Conservation (phyloP, 495 filamentous ascomycete genomes). For the Xylaria venustula region DNA sequence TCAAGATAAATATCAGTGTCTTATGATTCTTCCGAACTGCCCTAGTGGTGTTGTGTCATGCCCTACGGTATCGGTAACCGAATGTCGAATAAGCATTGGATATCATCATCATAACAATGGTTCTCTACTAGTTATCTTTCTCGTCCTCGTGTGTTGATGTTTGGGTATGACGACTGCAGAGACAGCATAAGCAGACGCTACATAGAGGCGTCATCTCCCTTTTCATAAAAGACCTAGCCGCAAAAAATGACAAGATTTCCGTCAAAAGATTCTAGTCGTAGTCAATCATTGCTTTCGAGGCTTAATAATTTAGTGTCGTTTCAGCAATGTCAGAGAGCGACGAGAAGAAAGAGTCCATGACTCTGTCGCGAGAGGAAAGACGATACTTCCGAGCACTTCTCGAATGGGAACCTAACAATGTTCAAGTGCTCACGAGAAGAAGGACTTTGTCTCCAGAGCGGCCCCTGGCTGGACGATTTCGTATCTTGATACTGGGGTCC, state of each 20-base stretch:
- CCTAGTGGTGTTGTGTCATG: slow-evolving; percentile 3
- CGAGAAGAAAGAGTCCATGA: slow-evolving; percentile 25
- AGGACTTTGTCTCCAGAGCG: slow-evolving; percentile 10
- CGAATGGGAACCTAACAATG: slow-evolving; percentile 35
- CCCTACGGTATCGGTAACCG: neutral
- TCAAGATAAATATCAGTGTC: slow-evolving; percentile 11
- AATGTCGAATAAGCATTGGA: neutral
- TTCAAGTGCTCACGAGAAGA: slow-evolving; percentile 8
- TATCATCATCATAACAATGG: neutral
- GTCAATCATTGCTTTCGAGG: neutral
- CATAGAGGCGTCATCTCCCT: neutral
- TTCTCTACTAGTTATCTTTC: neutral
- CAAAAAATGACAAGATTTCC: neutral
- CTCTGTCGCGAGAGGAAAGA: slow-evolving; percentile 41
- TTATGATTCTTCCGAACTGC: slow-evolving; percentile 11
- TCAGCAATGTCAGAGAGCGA: neutral
- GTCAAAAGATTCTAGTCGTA: neutral
- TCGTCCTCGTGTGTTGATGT: neutral
- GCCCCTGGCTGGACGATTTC: slow-evolving; percentile 34
- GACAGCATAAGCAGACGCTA: neutral
- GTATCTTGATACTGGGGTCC: slow-evolving; percentile 40
- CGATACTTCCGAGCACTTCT: slow-evolving; percentile 43
- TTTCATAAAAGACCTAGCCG: neutral
- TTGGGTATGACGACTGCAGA: neutral
- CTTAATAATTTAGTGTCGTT: neutral